Conservation (phyloP, 208 protist species). For the Acanthamoeba lenticulata region DNA sequence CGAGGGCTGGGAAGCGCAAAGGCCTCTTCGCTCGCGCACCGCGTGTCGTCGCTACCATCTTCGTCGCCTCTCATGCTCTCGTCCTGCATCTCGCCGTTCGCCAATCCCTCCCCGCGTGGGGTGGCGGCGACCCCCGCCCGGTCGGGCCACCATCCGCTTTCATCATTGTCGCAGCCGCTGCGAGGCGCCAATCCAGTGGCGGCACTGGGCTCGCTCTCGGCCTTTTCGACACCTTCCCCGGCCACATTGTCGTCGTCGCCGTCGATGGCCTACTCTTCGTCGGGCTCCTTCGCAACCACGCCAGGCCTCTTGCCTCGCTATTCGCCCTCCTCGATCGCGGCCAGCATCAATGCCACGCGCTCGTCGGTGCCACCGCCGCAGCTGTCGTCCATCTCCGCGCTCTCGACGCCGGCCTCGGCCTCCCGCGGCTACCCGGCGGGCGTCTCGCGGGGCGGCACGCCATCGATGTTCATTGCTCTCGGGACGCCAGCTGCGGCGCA, state of each 20-base stretch:
- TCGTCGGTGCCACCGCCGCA: background rate
- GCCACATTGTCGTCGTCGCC: too few relatives aligned
- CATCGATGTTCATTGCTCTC: background rate
- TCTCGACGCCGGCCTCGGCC: background rate
- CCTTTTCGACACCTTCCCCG: background rate
- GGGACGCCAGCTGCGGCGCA: background rate
- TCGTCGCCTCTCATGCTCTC: slow-evolving; percentile 36
- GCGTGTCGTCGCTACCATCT: background rate
- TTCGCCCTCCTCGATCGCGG: background rate
- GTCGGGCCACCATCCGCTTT: background rate
- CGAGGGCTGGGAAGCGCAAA: background rate
- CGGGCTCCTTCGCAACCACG: background rate
- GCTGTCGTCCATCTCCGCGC: slow-evolving; percentile 21
- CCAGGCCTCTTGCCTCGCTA: background rate
- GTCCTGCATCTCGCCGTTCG: background rate
- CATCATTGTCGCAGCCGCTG: background rate
- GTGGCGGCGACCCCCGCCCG: background rate
- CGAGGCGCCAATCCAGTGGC: background rate
- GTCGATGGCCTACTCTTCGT: background rate
- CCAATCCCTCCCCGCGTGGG: background rate
- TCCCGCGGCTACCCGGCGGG: background rate
- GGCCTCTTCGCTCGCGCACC: background rate
- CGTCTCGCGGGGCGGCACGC: background rate
- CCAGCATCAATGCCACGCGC: background rate
- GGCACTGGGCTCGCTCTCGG: slow-evolving; percentile 5